Evolutionary conservation across 75 land plant genomes (phyloP).

Genomic region (Cryptomeria japonica): DNA sequence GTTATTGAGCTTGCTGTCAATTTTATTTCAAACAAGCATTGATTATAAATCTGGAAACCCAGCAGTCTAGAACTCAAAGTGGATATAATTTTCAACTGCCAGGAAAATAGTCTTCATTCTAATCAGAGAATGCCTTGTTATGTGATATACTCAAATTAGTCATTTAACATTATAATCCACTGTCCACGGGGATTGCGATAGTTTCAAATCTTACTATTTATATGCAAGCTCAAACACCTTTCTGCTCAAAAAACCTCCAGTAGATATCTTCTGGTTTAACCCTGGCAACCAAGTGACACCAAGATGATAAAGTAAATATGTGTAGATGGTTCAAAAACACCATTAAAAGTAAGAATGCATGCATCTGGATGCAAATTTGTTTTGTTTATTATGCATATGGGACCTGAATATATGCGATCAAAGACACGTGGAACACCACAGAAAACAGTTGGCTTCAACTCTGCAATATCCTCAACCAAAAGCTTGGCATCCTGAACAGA

Average conservation of each 20-base stretch:
- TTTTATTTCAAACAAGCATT: constrained; percentile 1
- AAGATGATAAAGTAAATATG: constrained; percentile 8
- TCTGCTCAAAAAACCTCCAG: constrained; percentile 52
- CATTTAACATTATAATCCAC: neutral
- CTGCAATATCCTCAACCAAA: constrained; percentile 86
- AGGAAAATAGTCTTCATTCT: neutral
- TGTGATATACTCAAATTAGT: neutral
- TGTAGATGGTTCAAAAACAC: neutral
- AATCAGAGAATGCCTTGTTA: neutral
- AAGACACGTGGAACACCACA: constrained; percentile 99
- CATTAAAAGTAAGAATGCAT: neutral
- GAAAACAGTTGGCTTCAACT: constrained; percentile 88
- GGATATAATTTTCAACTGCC: neutral
- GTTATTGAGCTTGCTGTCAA: constrained; percentile 57
- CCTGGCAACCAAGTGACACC: constrained; percentile 38
- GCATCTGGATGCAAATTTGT: neutral
- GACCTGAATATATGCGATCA: constrained; percentile 89
- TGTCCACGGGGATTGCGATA: neutral
- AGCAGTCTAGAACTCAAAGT: neutral
- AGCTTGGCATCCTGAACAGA: constrained; percentile 82
- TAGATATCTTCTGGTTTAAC: constrained; percentile 47
- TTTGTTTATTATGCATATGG: neutral
- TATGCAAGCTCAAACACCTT: constrained; percentile 63
- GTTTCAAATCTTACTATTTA: constrained; percentile 51
- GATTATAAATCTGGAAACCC: neutral